A percentile compares a stretch with the other conserved stretches of the same genome.
Evolutionary conservation across 2,329 filamentous ascomycete species (phyloP).

Genomic region (Epicoccum sorghinum): DNA sequence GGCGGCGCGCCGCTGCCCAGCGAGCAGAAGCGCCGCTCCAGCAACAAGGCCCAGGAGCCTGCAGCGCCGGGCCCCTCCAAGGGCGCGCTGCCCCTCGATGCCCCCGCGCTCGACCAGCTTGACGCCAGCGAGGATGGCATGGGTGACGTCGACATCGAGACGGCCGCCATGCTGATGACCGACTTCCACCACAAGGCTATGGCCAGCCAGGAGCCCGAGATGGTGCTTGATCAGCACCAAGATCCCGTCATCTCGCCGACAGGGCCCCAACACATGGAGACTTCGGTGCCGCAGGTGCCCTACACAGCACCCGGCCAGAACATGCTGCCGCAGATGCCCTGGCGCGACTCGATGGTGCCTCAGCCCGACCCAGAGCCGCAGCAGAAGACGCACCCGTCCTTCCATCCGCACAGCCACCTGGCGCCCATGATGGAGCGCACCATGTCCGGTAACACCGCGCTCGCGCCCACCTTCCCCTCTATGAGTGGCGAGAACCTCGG

Average conservation of each 20-base stretch:
- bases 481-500: constrained; percentile 73
- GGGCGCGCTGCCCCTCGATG: constrained; percentile 77
- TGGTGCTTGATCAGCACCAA: constrained; percentile 58
- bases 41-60: constrained; percentile 65
- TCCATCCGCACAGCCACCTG: constrained; percentile 65
- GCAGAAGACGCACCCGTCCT: constrained; percentile 66
- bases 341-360: constrained; percentile 88
- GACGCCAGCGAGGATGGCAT: constrained; percentile 88
- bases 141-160: constrained; percentile 96
- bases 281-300: constrained; percentile 69
- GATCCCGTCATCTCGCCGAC: constrained; percentile 76
- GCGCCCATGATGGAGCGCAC: constrained; percentile 72
- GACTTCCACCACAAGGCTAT: constrained; percentile 97
- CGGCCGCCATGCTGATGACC: constrained; percentile 97
- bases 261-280: constrained; percentile 74
- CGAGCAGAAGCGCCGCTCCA: constrained; percentile 85
- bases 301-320: constrained; percentile 74
- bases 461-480: constrained; percentile 70
- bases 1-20: constrained; percentile 92
- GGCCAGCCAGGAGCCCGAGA: constrained; percentile 68
- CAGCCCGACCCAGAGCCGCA: constrained; percentile 77
- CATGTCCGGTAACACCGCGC: constrained; percentile 62
- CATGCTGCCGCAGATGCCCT: constrained; percentile 83
- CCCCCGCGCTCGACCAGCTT: constrained; percentile 87
- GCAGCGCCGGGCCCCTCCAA: constrained; percentile 71